These are phyloP conservation scores for Scutellaria minor DNA, from an alignment of 257 asterid genomes.

Conservation along the genomic window DNA sequence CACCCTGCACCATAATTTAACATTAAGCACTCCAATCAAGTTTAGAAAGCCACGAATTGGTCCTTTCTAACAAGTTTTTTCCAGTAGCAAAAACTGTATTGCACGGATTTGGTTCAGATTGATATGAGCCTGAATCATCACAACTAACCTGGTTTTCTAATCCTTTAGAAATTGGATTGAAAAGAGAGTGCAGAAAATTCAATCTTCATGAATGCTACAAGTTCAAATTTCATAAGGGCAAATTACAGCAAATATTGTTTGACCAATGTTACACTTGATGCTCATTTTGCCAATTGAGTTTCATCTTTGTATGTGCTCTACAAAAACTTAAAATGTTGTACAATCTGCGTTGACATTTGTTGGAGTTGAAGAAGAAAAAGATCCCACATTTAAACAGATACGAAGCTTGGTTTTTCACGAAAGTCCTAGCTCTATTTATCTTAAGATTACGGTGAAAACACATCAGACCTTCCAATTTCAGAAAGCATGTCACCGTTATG, in stretches of 20 bases:
- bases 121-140: background rate
- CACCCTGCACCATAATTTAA: slow-evolving; percentile 2
- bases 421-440: background rate
- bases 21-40: background rate
- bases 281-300: slow-evolving; percentile 11
- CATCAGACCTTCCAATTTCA: background rate
- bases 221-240: background rate
- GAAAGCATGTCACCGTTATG: background rate
- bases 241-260: slow-evolving; percentile 13
- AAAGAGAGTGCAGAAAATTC: background rate
- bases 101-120: slow-evolving; percentile 4
- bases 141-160: slow-evolving; percentile 5
- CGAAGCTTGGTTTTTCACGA: background rate
- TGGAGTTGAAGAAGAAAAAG: background rate
- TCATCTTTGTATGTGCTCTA: background rate
- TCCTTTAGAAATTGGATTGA: background rate
- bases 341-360: background rate
- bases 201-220: slow-evolving; percentile 3
- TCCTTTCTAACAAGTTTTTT: background rate
- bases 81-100: slow-evolving; percentile 18
- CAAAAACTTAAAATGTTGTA: background rate
- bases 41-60: background rate
- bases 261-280: slow-evolving; percentile 3
- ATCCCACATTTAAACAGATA: slow-evolving; percentile 3
- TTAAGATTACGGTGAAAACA: background rate